Evolutionary conservation across 345 rosid species (phyloP), one percentile per base, ranked within the genome.

Genomic region (Linum tenue): DNA sequence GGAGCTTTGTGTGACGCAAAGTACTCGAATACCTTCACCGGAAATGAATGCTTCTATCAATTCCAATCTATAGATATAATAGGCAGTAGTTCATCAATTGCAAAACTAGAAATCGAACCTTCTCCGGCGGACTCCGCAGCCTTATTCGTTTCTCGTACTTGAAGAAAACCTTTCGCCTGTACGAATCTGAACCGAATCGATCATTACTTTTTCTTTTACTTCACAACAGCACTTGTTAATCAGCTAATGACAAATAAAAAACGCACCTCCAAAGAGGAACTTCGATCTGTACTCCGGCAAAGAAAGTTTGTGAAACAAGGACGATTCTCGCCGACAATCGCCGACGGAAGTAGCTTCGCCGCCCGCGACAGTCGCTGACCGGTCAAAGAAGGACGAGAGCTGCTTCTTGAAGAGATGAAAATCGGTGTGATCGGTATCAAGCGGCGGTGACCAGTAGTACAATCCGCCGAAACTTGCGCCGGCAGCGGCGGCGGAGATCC

Each of bases 131-230:
- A 74, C 99, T 94, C 61, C 80, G 86, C 68, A 90, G 64, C 75
- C 99, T 77, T n/a, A 94, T 78, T 59, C 99, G 86, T 80, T 94
- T 94, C 86, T 94, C 99, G 65, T 94, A 94, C 15, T 90, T 88
- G 67, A 90, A 94, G 84, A 94, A 94, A 67, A 94, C 72, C 73
- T 78, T 94, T 75, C 91, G 86, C 80, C 99, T 84, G 72, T 42
- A 85, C 36, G 83, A 82, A 51, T 94, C 99, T 94, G 83, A 56
- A 50, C 9, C 56, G 51, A 7, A 5, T 6, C 44, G 31, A 36
- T 42, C 48, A 39, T 17, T 17, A 17, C 15, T 59, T 59, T 22
- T 51, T 12, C 51, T 55, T 10, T 3, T 12, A 15, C 7, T 38
- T 0, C 40, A 31, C 35, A n/a, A n/a, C 2, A 15, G 39, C 37